phyloP scores from a whole-genome alignment of 2,329 filamentous ascomycete genomes.

The Blumeria graminis region DNA sequence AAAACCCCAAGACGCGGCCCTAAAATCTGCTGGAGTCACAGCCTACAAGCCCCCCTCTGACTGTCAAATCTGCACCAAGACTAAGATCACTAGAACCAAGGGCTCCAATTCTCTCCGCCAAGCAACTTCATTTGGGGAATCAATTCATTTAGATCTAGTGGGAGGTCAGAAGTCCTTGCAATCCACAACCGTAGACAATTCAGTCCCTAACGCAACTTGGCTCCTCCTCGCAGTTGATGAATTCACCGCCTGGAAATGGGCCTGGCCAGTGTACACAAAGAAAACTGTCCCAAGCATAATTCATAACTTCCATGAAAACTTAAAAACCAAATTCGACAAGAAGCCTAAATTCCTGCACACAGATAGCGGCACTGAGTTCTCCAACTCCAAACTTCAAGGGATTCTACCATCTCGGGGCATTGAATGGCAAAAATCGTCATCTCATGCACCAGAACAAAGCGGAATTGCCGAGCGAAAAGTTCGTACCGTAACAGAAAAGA shows the following conservation, averaged over 20 bases:
- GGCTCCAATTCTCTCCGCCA: neutral
- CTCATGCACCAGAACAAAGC: neutral
- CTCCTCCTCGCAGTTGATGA: neutral
- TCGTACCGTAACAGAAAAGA: neutral
- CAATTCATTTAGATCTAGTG: neutral
- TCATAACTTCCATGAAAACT: neutral
- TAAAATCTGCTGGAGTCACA: neutral
- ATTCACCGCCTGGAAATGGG: neutral
- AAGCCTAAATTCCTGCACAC: neutral
- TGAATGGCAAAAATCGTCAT: neutral
- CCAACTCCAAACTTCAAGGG: neutral
- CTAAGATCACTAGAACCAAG: neutral
- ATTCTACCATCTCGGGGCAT: neutral
- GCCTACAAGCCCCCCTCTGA: neutral
- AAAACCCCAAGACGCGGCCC: neutral
- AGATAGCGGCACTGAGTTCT: neutral
- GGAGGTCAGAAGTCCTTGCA: neutral
- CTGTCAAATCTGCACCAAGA: neutral
- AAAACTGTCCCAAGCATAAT: neutral
- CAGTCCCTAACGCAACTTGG: neutral
- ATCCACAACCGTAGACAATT: neutral
- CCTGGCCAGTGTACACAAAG: neutral
- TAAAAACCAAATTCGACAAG: neutral
- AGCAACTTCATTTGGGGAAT: neutral
- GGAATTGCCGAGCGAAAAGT: neutral